Conservation (phyloP, 2,329 filamentous ascomycete species). For the Neospermospora avenae region DNA sequence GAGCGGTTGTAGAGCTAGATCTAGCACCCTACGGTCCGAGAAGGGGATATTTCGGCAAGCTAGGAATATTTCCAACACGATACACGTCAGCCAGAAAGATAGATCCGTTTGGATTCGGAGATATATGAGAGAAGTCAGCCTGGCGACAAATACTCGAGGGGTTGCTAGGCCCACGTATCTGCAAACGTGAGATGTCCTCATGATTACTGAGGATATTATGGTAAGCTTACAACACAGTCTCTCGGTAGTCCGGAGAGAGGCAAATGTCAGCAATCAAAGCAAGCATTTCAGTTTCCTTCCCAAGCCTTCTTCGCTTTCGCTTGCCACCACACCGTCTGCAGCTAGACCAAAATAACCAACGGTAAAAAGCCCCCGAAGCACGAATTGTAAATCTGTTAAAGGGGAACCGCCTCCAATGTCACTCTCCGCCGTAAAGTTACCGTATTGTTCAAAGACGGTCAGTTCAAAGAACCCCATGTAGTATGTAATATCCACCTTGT, state of each 20-base stretch:
- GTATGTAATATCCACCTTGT: neutral
- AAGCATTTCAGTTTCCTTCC: neutral
- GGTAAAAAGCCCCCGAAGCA: neutral
- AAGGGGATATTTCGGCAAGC: no score
- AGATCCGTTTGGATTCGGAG: neutral
- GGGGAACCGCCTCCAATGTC: neutral
- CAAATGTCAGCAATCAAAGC: neutral
- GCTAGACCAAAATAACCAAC: neutral
- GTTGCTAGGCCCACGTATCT: no score
- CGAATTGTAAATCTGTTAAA: neutral
- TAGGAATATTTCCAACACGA: neutral
- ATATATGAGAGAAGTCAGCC: neutral
- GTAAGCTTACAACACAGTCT: neutral
- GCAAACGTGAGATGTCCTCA: neutral
- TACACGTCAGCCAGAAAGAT: neutral
- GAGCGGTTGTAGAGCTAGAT: neutral
- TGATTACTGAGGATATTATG: neutral
- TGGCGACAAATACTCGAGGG: neutral
- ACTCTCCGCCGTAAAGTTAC: neutral
- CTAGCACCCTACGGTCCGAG: no score
- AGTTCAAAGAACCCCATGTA: no score
- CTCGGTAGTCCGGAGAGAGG: neutral
- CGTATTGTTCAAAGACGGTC: neutral
- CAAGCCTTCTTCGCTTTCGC: neutral
- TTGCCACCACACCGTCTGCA: neutral